phyloP scores from a whole-genome alignment of 805 yeast genomes.

The Ascoidea tarda region DNA sequence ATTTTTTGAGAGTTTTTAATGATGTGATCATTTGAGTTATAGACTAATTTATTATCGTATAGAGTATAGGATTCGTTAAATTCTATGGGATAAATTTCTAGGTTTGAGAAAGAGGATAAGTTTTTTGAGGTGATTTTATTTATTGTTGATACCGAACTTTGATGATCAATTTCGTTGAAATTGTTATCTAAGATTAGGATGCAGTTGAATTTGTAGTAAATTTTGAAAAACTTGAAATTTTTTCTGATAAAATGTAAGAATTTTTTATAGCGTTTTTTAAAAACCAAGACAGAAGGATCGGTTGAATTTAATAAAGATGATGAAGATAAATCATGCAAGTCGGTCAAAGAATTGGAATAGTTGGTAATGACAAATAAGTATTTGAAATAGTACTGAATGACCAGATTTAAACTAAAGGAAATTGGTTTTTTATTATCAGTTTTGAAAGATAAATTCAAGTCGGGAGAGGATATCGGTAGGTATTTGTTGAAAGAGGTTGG shows the following conservation, averaged over 20 bases:
- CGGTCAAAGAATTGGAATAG: not conserved
- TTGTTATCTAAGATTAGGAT: not conserved
- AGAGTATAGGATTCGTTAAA: not conserved
- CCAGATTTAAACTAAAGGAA: not conserved
- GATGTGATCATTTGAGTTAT: not conserved
- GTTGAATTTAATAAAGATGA: not conserved
- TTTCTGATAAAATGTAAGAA: too few species aligned
- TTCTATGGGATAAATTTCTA: not conserved
- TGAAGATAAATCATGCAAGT: not conserved
- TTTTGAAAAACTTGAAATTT: not conserved
- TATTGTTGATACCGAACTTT: not conserved
- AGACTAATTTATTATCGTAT: not conserved
- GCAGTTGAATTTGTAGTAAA: not conserved
- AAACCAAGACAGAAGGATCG: not conserved
- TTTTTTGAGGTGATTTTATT: not conserved
- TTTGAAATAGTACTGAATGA: not conserved
- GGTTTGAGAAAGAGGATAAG: not conserved
- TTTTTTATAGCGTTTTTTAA: not conserved
- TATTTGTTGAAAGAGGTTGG: not conserved
- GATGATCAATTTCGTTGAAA: too few species aligned
- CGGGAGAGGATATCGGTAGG: not conserved
- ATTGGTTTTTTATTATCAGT: not conserved
- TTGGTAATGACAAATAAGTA: not conserved
- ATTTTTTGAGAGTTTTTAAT: too few species aligned
- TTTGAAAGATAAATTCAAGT: too few species aligned